Evolutionary conservation across 2,329 filamentous ascomycete species (phyloP), one percentile per base, ranked within the genome.

Genomic region (Alternaria alternata): DNA sequence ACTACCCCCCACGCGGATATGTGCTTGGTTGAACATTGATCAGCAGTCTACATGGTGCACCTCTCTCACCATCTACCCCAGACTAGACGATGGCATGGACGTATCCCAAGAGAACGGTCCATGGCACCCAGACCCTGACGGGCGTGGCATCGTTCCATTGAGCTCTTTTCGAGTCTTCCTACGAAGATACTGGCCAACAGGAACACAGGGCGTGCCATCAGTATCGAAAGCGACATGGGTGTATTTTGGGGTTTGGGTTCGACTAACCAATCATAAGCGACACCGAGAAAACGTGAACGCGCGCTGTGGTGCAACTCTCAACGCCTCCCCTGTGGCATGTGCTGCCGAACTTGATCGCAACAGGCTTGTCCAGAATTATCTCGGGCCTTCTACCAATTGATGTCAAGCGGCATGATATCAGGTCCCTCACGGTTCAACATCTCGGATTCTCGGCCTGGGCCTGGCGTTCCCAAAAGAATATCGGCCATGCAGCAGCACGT

Each of bases 241-340:
- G 54, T 16, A 22, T 59, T 57, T 63, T 32, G 58, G 61, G 44
- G 44, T 54, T 42, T 34, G 34, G 30, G 42, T 14, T 3, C 22
- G 8, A 22, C 32, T 38, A 14, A 48, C 67, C 67, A 69, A 71
- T 71, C 60, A 70, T 48, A 49, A 30, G 51, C 48, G 38, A 34
- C 30, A 28, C 46, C 32, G 18, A 14, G 46, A 48, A 49, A 60
- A 62, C 62, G 57, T 61, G 63, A 69, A 64, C 57, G 62, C 68
- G 66, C 67, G 65, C 56, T 55, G 53, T 62, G 63, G 63, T 66
- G 59, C 59, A 46, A 62, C 44, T 39, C 51, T 55, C 52, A 42
- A 49, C 58, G 58, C 58, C 47, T 59, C 51, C 54, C 66, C 55
- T 41, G 57, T 57, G 66, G 55, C 67, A 60, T 63, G 39, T 52